phyloP scores from a whole-genome alignment of 2,329 filamentous ascomycete genomes.

The Phyllosticta citrichinensis region DNA sequence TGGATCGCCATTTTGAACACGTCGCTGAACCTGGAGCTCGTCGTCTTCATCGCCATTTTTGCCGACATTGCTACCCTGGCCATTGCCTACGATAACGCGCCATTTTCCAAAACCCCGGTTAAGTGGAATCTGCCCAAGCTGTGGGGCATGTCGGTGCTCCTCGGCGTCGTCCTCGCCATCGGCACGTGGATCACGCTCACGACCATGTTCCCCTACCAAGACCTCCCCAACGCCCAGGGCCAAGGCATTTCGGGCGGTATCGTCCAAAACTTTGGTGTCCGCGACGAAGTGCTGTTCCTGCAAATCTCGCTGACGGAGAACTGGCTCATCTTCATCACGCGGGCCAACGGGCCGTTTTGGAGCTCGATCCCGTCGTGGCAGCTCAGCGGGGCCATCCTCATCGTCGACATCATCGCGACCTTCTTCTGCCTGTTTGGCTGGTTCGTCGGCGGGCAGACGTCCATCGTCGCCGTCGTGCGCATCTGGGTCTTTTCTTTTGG shows the following conservation, averaged over 20 bases:
- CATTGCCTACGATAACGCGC: slow-evolving; percentile 88
- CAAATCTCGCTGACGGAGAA: slow-evolving; percentile 87
- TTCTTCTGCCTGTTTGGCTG: slow-evolving; percentile 79
- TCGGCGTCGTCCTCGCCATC: slow-evolving; percentile 69
- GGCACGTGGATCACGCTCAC: slow-evolving; percentile 86
- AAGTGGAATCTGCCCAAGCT: slow-evolving; percentile 94
- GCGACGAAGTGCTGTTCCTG: slow-evolving; percentile 77
- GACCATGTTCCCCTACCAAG: slow-evolving; percentile 56
- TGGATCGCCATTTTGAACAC: slow-evolving; percentile 86
- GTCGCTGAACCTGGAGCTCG: slow-evolving; percentile 73
- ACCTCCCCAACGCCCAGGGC: slow-evolving; percentile 20
- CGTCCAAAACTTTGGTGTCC: slow-evolving; percentile 76
- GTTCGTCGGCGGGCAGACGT: slow-evolving; percentile 61
- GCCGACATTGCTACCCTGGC: slow-evolving; percentile 86
- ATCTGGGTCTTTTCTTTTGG: slow-evolving; percentile 89
- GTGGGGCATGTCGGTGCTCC: slow-evolving; percentile 82
- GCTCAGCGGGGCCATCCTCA: slow-evolving; percentile 62
- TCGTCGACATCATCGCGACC: slow-evolving; percentile 76
- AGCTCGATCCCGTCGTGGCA: slow-evolving; percentile 83
- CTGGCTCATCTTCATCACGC: slow-evolving; percentile 94
- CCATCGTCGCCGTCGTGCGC: slow-evolving; percentile 75
- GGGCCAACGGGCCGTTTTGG: slow-evolving; percentile 88
- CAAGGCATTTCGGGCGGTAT: slow-evolving; percentile 65
- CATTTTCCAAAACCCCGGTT: slow-evolving; percentile 74
- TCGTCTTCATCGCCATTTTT: slow-evolving; percentile 93